Percentiles rank a stretch among this genome's conserved stretches.
These are phyloP conservation scores for Neckera pumila DNA, from an alignment of 225 moss, liverwort and hornwort genomes.

Conservation along the genomic window DNA sequence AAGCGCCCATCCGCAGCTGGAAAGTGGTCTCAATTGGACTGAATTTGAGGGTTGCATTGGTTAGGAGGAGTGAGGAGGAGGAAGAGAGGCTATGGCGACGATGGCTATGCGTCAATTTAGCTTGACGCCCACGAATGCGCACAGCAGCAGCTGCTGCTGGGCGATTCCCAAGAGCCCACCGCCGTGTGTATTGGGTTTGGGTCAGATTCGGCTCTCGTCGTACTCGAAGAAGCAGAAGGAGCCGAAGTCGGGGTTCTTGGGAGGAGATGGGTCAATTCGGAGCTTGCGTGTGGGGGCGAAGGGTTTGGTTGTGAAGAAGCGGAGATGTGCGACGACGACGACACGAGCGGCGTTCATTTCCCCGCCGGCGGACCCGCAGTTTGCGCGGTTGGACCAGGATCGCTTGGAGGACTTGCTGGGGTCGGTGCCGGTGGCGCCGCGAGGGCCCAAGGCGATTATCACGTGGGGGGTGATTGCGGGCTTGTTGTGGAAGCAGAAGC, in stretches of 20 bases:
- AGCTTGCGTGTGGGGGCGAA: neutral
- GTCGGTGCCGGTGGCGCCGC: conserved; percentile 44
- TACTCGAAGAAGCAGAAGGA: neutral
- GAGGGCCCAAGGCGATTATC: conserved; percentile 49
- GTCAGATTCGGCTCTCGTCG: conserved; percentile 6
- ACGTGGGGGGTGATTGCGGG: conserved; percentile 44
- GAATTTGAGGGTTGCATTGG: neutral
- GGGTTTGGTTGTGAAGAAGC: neutral
- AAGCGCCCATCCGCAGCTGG: neutral
- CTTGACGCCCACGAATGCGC: neutral
- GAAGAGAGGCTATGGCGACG: conserved; percentile 1
- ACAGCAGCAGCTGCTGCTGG: neutral
- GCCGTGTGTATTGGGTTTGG: neutral
- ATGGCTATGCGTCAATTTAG: conserved; percentile 5
- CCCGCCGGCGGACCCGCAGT: conserved; percentile 55
- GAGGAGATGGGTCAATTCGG: neutral
- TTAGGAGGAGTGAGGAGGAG: neutral
- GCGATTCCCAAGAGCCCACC: neutral
- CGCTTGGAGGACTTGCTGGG: conserved; percentile 22
- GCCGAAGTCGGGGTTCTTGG: neutral
- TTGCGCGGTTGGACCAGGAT: conserved; percentile 15
- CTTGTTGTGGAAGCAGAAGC: conserved; percentile 65
- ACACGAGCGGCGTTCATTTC: conserved; percentile 42
- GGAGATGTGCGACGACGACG: neutral
- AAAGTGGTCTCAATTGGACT: neutral